Evolutionary conservation across 495 filamentous ascomycete species (phyloP), one percentile per base, ranked within the genome.

Genomic region (Penicillium tannophilum): DNA sequence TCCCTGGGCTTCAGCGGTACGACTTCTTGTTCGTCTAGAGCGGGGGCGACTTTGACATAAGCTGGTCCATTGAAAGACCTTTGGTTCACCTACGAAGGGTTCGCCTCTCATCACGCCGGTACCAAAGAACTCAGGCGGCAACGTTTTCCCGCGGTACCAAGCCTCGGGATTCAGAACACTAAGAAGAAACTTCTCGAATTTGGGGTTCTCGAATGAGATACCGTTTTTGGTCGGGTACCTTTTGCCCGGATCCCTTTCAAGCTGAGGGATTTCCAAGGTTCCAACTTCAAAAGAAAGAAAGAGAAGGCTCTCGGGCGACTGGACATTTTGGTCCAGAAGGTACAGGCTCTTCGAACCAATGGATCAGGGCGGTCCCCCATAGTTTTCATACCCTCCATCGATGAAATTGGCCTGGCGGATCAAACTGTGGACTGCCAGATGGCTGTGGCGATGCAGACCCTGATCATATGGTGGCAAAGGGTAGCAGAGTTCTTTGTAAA

Each of bases 351-450:
- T 17, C 39, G 5, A 16, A 41, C 39, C 39, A 41, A 17, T 16
- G 16, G 16, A 41, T 41, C 16, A 41, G 16, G 39, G 5, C 39
- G 4, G 14, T 41, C 39, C 39, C 39, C 39, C 39, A 17, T 51
- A 41, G 33, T 54, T 26, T 7, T 64, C 45, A 36, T 63, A 66
- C 6, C 57, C 56, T 19, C 58, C 63, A 55, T 63, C 63, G 23
- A 63, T 52, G 59, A 63, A 66, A 41, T 60, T 54, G 14, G 63
- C 63, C 55, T 66, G 63, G 33, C 56, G 56, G 6, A 66, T 41
- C 19, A 66, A 52, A 19, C 60, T 66, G 39, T 61, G 57, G 4
- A 66, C 54, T 6, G 63, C 60, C 11, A 66, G 51, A 45, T 63
- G 56, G 41, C 53, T 51, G 46, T 66, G 57, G 17, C 63, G 44